Evolutionary conservation across 768 basidiomycete species (phyloP).

Genomic region (Phylloporus sp.): DNA sequence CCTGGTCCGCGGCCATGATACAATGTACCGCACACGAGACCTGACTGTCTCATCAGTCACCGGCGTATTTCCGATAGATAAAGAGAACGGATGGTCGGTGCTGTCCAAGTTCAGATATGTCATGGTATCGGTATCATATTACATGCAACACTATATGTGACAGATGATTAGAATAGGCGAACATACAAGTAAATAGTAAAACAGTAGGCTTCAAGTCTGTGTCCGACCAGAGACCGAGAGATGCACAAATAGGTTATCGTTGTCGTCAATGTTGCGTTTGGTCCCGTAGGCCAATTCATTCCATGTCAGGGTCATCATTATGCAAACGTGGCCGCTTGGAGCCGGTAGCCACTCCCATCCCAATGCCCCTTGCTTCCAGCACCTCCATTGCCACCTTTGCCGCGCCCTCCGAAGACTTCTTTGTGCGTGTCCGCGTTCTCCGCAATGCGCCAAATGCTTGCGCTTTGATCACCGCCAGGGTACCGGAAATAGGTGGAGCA

Average conservation of each 20-base stretch:
- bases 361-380: conserved; percentile 75
- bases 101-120: conserved; percentile 10
- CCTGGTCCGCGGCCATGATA: conserved; percentile 25
- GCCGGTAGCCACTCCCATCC: conserved; percentile 40
- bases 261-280: conserved; percentile 15
- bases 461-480: conserved; percentile 87
- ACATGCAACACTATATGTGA: conserved; percentile 36
- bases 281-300: conserved; percentile 16
- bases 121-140: conserved; percentile 36
- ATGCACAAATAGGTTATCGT: conserved; percentile 30
- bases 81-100: conserved; percentile 3
- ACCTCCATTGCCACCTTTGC: conserved; percentile 76
- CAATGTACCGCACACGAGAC: conserved; percentile 1
- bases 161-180: conserved; percentile 31
- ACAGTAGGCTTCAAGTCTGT: conserved; percentile 24
- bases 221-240: conserved; percentile 23
- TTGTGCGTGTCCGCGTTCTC: conserved; percentile 69
- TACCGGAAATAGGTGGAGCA: conserved; percentile 60
- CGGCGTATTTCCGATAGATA: conserved; percentile 11
- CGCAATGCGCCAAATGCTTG: conserved; percentile 85
- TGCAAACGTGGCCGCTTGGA: conserved; percentile 46
- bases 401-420: conserved; percentile 67
- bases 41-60: not conserved
- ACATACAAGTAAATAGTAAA: conserved; percentile 32
- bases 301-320: conserved; percentile 48